Evolutionary conservation across 1,139 yeast species (phyloP), one percentile per base, ranked within the genome.

Genomic region (Candida neerlandica): DNA sequence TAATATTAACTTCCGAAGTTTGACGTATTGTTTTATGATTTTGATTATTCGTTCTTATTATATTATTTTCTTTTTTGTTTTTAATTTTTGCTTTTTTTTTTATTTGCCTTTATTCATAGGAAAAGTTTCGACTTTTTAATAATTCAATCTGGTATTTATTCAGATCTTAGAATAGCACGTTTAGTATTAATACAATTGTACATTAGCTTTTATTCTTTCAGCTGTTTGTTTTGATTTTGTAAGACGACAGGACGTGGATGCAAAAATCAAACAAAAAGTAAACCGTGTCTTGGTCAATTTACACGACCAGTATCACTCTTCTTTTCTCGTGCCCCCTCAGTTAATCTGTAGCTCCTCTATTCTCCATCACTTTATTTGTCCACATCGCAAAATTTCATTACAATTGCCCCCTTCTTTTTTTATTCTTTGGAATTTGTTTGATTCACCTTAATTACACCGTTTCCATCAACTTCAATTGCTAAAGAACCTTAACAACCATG

Each of bases 161-260:
- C 23, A 34, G 23, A 34, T 34, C 12, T 34, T 4, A 16, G 10
- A 34, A 18, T 35, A 30, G 33, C 33, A 5, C 33, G 21, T 35
- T 35, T 37, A 37, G 41, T 37, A 37, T 19, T 19, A 21, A 21
- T 37, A 37, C 7, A 37, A 19, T 37, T 37, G 41, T 37, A 37
- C 29, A 21, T 37, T 37, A 37, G 41, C 15, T 19, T n/a, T 37
- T 21, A n/a, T 5, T 37, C 27, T 7, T 10, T 4, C 9, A 10
- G 2, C 2, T 23, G 7, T 23, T 2, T 23, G 9, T 23, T 23
- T 23, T 23, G 27, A 23, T 6, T 23, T 23, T 23, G 27, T 7
- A 23, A 23, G 27, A 6, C 9, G 27, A 5, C 4, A 23, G 9
- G 27, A 23, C 9, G 27, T 23, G 27, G 27, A 23, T 23, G 27